Evolutionary conservation across 495 filamentous ascomycete species (phyloP), one percentile per base, ranked within the genome.

Genomic region (Podospora tetraspora): DNA sequence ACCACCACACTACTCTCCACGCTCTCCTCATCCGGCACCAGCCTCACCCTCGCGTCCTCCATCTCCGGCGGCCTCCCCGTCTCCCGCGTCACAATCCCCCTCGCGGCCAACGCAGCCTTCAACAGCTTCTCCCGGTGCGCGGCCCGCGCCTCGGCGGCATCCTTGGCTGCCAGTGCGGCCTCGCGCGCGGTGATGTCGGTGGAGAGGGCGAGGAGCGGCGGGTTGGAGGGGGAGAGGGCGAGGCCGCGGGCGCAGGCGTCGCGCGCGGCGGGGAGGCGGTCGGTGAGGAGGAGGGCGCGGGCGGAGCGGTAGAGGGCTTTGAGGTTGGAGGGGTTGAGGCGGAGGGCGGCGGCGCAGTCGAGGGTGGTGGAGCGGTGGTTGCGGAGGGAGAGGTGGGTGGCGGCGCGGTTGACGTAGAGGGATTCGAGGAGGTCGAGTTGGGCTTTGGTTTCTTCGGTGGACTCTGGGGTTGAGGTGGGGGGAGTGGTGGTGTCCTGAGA

Each of bases 271-370:
- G 78, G 73, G 63, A 95, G 77, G 73, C 88, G 89, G 70, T 88
- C 87, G 8, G 97, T 84, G 9, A 89, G 87, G 22, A 93, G 80
- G 68, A 95, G 84, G 7, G 95, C 94, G 69, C 83, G 81, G 0
- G 90, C 85, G 29, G 90, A 91, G 65, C 95, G 90, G 77, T 97
- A 98, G 75, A 87, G 91, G 5, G 94, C 93, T 79, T 99, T 99
- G 73, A 94, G 75, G 75, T 95, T 96, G 62, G 70, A 76, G 7
- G 88, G 84, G 77, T 96, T 93, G 27, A 97, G 82, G 37, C 87
- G 86, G 57, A 99, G 83, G 4, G 91, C 89, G n/a, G 86, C 80
- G 3, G 90, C 90, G 76, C 92, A 93, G 79, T 98, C 95, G 21
- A 88, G 81, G 61, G 88, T 93, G 75, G 90, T 91, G 64, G 87